Conservation (phyloP, 768 basidiomycete species). For the Tulasnella sp. region DNA sequence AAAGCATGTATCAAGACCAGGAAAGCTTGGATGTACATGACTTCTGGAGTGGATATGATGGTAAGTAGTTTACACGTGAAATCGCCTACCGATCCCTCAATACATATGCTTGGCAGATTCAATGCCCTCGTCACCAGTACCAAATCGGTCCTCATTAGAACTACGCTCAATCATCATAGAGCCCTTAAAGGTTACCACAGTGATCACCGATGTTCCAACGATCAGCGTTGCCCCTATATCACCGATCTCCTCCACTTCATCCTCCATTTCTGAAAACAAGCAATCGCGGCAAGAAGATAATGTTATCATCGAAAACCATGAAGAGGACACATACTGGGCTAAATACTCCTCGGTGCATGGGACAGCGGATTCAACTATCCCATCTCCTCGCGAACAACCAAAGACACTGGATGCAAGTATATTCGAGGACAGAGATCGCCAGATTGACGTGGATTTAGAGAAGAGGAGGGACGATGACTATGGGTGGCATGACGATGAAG, state of each 20-base stretch:
- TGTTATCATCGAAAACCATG: background rate
- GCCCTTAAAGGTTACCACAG: background rate
- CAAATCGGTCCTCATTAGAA: background rate
- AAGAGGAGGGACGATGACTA: background rate
- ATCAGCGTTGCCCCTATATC: background rate
- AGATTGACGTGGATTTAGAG: background rate
- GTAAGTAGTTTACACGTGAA: too few species aligned
- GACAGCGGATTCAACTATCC: conserved; percentile 18
- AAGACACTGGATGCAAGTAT: background rate
- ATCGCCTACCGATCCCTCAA: too few species aligned
- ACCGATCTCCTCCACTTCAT: background rate
- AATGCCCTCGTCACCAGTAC: background rate
- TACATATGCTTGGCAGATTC: too few species aligned
- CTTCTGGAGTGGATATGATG: conserved; percentile 8
- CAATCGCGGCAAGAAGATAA: background rate
- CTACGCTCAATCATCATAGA: background rate
- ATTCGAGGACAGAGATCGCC: background rate
- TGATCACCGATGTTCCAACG: background rate
- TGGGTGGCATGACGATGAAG: background rate
- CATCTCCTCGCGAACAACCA: conserved; percentile 12
- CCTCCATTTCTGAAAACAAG: background rate
- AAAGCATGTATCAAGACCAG: conserved; percentile 1
- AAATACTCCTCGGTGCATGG: conserved; percentile 15
- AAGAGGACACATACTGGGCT: conserved; percentile 15
- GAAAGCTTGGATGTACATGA: background rate